Percentiles rank a stretch among this genome's conserved stretches.
These are phyloP conservation scores for Iberis pinnata DNA, from an alignment of 345 rosid species.

Conservation along the genomic window DNA sequence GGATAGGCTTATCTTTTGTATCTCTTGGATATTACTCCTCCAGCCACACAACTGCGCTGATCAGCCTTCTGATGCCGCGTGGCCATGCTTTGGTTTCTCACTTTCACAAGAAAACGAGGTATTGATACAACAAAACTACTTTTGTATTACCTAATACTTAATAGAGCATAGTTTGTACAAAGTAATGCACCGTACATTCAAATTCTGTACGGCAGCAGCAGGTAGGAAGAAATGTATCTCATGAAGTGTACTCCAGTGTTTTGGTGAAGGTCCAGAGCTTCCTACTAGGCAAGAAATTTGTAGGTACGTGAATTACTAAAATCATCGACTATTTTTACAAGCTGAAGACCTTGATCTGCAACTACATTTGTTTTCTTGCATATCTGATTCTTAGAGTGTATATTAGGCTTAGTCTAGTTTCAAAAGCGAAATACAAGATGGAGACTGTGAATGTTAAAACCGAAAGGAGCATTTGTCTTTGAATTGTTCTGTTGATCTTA, in stretches of 20 bases:
- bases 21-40: conserved; percentile 67
- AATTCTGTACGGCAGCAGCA: conserved; percentile 30
- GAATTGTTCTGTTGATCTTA: neutral
- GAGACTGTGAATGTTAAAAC: neutral
- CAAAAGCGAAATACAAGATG: conserved; percentile 1
- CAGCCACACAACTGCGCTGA: conserved; percentile 44
- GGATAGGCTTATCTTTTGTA: conserved; percentile 64
- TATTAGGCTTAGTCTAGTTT: conserved; percentile 17
- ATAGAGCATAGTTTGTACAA: neutral
- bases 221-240: conserved; percentile 43
- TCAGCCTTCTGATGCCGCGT: conserved; percentile 35
- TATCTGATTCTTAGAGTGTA: neutral
- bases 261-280: conserved; percentile 48
- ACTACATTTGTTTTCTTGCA: conserved; percentile 1
- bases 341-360: neutral
- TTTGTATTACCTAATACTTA: conserved; percentile 1
- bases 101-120: conserved; percentile 86
- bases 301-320: conserved; percentile 52
- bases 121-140: conserved; percentile 14
- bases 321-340: neutral
- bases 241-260: conserved; percentile 50
- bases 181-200: neutral
- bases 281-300: conserved; percentile 41
- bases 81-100: conserved; percentile 73
- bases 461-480: neutral